These are phyloP conservation scores for Auxenochlorella pyrenoidosa DNA, from an alignment of 139 green algal species.

Conservation along the genomic window DNA sequence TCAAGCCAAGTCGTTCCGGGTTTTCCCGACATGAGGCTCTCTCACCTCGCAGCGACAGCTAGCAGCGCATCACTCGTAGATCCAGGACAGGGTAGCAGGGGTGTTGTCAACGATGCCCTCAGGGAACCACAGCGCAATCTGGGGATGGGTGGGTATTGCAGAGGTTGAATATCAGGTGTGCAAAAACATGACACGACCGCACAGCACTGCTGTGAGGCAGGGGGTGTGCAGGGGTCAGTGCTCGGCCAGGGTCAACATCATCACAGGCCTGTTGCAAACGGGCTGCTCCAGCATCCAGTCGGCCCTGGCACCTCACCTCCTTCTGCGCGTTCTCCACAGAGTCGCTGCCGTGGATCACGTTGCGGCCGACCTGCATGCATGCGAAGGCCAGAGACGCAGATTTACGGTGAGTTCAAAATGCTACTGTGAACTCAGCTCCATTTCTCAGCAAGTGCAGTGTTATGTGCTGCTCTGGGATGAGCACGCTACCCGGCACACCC, in stretches of 20 bases:
- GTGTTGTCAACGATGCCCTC: constrained; percentile 69
- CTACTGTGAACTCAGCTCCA: background rate
- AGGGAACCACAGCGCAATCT: constrained; percentile 91
- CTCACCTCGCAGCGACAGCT: background rate
- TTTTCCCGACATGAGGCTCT: no score
- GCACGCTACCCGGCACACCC: no score
- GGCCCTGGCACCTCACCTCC: constrained; percentile 77
- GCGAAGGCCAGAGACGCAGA: no score
- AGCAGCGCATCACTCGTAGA: constrained; percentile 59
- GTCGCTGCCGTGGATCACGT: constrained; percentile 69
- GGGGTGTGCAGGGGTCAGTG: no score
- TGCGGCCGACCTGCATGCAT: background rate
- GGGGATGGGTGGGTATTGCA: background rate
- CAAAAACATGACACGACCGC: no score
- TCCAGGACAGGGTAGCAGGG: constrained; percentile 43
- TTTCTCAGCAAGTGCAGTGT: background rate
- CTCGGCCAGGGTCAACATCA: no score
- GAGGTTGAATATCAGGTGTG: background rate
- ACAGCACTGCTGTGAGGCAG: no score
- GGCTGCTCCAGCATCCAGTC: background rate
- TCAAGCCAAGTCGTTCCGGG: no score
- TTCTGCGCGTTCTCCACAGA: constrained; percentile 92
- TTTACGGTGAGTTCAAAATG: no score
- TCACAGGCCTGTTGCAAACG: no score
- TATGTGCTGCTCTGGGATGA: background rate